phyloP scores from a whole-genome alignment of 176 grass and related monocot species.

The Tillandsia fasciculata region DNA sequence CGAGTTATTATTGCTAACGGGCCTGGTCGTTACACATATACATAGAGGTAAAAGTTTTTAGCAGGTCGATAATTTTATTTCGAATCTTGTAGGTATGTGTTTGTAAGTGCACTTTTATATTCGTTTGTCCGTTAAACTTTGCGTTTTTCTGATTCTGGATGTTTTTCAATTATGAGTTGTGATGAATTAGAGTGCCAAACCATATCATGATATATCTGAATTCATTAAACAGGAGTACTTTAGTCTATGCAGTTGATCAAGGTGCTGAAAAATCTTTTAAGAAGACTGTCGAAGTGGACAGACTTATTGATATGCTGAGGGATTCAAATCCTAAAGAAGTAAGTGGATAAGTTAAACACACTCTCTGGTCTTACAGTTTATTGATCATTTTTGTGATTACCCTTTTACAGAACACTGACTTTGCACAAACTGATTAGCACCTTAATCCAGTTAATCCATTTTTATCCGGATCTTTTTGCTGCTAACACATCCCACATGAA shows the following conservation, averaged over 20 bases:
- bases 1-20: too few species aligned
- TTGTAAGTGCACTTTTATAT: neutral
- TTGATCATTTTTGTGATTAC: neutral
- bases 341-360: slow-evolving; percentile 8
- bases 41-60: neutral
- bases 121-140: neutral
- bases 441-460: neutral
- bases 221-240: slow-evolving; percentile 46
- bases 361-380: slow-evolving; percentile 4
- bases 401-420: neutral
- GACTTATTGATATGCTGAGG: slow-evolving; percentile 67
- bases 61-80: neutral
- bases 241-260: slow-evolving; percentile 42
- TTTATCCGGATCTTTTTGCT: neutral
- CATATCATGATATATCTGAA: neutral
- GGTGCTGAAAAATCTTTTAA: slow-evolving; percentile 67
- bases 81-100: neutral
- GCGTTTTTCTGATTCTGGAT: neutral
- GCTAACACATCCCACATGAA: too few species aligned
- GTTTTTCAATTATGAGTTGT: neutral
- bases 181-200: neutral
- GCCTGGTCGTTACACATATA: neutral
- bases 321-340: slow-evolving; percentile 72
- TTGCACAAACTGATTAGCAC: neutral
- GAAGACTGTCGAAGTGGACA: slow-evolving; percentile 73